Evolutionary conservation across 257 asterid species (phyloP), one percentile per base, ranked within the genome.

Genomic region (Solanum corneliomulleri): DNA sequence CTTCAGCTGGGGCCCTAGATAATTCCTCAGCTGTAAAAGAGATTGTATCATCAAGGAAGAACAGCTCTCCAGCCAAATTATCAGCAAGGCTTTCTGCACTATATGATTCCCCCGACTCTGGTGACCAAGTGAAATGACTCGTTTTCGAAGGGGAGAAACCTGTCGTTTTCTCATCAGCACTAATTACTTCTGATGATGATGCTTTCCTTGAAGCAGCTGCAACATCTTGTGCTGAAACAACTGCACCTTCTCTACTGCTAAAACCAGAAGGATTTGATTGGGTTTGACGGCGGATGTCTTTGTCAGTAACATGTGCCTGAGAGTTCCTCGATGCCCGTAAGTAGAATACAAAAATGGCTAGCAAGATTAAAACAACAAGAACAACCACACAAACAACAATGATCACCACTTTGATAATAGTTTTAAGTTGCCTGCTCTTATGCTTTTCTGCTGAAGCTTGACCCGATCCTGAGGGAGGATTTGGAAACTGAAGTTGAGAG

Each of bases 1-100:
- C 98, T 89, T 97, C 99, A 4, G 99, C 99, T 23, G 99, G 99
- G 58, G 99, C 99, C 86, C 96, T 88, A 9, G 99, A 97, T 25
- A 97, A 87, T 47, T 95, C 99, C 92, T 95, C 99, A 0, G 98
- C 96, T 3, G 98, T 87, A 89, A 97, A 95, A 5, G 99, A 92
- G 83, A 97, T 88, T 4, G 98, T 95, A 83, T 97, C 99, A 72
- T 97, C 99, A 25, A 97, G 93, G 88, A 97, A 97, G 92, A 92
- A 95, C 77, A 97, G 93, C 93, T 97, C 99, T 11, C 99, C 99
- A 0, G 96, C 96, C 86, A 97, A 89, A 16, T 92, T 91, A 25
- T 97, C 99, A 9, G 97, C 87, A 78, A 97, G 95, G 88, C 90
- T 93, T 74, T 94, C 99, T 10, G 93, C 93, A 20, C 94, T 86